A percentile compares a stretch with the other conserved stretches of the same genome.
These are phyloP conservation scores for Lachancea kluyveri DNA, from an alignment of 805 yeast genomes.

Conservation along the genomic window DNA sequence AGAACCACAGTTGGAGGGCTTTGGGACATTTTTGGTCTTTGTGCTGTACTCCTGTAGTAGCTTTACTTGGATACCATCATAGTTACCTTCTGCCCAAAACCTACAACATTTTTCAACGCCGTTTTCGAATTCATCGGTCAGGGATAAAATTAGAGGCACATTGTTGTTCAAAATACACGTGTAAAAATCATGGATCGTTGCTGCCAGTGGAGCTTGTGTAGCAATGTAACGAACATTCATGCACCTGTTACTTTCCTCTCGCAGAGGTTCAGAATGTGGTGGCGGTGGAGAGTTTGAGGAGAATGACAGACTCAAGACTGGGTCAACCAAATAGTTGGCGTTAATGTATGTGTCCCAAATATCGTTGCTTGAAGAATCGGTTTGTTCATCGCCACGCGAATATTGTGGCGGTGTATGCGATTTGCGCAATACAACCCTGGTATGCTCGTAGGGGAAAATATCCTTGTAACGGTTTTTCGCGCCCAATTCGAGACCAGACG, in stretches of 20 bases:
- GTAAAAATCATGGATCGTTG: slow-evolving; percentile 82
- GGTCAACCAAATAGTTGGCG: slow-evolving; percentile 60
- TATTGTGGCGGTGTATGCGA: neutral
- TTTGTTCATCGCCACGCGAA: slow-evolving; percentile 6
- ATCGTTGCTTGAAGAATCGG: slow-evolving; percentile 10
- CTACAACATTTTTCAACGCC: slow-evolving; percentile 76
- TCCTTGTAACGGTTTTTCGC: slow-evolving; percentile 82
- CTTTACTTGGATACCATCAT: slow-evolving; percentile 29
- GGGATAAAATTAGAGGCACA: slow-evolving; percentile 62
- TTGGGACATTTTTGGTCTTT: slow-evolving; percentile 12
- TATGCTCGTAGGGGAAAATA: slow-evolving; percentile 79
- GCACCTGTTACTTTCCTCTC: slow-evolving; percentile 11
- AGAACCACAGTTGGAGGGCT: slow-evolving; percentile 17
- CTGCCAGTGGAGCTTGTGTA: slow-evolving; percentile 78
- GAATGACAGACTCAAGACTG: slow-evolving; percentile 4
- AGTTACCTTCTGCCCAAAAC: slow-evolving; percentile 66
- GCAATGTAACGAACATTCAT: slow-evolving; percentile 56
- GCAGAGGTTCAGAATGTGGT: too few species aligned
- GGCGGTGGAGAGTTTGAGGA: slow-evolving; percentile 4
- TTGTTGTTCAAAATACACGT: slow-evolving; percentile 61
- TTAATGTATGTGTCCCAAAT: slow-evolving; percentile 62
- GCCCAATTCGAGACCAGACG: slow-evolving; percentile 77
- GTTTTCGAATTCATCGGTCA: slow-evolving; percentile 71
- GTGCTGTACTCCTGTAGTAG: slow-evolving; percentile 19
- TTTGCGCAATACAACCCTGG: slow-evolving; percentile 58